Percentiles rank a stretch among this genome's conserved stretches.
phyloP scores from a whole-genome alignment of 441 rosid genomes.

The Metrosideros polymorpha region DNA sequence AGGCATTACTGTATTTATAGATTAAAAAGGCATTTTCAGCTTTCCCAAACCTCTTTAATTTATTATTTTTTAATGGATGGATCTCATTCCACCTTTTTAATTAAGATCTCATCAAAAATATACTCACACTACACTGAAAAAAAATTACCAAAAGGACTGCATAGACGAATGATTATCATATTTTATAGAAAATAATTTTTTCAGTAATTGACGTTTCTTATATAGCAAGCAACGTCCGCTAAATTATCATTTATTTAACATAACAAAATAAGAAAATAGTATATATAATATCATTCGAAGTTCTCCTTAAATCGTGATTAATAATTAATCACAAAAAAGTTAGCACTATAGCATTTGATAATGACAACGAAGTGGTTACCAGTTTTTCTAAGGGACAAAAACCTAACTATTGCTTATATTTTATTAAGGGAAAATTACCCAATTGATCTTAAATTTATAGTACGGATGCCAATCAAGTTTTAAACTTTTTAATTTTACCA shows the following conservation, averaged over 20 bases:
- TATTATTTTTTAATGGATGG: neutral
- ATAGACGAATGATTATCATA: neutral
- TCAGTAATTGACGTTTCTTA: neutral
- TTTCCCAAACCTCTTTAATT: neutral
- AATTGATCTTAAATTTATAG: neutral
- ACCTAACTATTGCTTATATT: neutral
- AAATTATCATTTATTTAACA: neutral
- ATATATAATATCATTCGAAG: neutral
- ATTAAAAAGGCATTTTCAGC: neutral
- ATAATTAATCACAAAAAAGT: neutral
- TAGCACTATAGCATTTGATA: neutral
- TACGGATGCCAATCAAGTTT: fast-evolving
- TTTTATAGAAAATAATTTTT: neutral
- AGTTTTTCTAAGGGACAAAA: neutral
- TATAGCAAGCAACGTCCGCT: neutral
- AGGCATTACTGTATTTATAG: neutral
- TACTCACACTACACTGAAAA: no score
- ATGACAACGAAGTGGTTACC: neutral
- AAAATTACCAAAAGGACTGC: neutral
- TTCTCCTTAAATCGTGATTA: neutral
- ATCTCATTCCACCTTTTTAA: neutral
- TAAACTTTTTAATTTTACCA: neutral
- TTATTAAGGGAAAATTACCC: neutral
- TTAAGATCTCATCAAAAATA: neutral
- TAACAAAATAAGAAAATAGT: neutral